A percentile compares a stretch with the other conserved stretches of the same genome.
These are phyloP conservation scores for Lepidium aucheri DNA, from an alignment of 345 rosid species.

Conservation along the genomic window DNA sequence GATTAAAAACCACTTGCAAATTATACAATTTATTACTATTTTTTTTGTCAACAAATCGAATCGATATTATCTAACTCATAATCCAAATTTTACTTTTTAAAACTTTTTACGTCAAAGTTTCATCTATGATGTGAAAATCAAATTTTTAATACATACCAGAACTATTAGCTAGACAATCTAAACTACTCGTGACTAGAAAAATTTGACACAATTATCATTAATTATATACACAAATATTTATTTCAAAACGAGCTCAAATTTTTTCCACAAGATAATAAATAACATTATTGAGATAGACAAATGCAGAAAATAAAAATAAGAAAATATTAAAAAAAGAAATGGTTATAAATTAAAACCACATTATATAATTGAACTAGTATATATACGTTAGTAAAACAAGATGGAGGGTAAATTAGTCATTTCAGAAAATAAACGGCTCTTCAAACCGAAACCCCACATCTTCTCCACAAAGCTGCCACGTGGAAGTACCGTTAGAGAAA, in stretches of 20 bases:
- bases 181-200: too few relatives aligned
- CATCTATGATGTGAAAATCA: too few relatives aligned
- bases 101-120: too few relatives aligned
- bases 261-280: neutral
- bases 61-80: too few relatives aligned
- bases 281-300: neutral
- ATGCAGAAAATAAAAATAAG: neutral
- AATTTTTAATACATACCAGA: too few relatives aligned
- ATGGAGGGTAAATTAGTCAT: neutral
- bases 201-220: too few relatives aligned
- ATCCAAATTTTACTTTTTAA: too few relatives aligned
- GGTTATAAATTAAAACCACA: neutral
- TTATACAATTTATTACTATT: too few relatives aligned
- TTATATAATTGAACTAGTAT: neutral
- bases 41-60: too few relatives aligned
- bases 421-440: conserved; percentile 44
- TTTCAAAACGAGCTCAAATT: neutral
- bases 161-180: too few relatives aligned
- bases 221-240: neutral
- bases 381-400: neutral
- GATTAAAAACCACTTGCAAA: too few relatives aligned
- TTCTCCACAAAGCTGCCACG: conserved; percentile 57
- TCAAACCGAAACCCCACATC: conserved; percentile 48
- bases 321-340: neutral
- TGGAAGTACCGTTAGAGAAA: conserved; percentile 27